Base-by-base conservation (phyloP, 2,329 filamentous ascomycete genomes). In the Rachicladosporium sp. region DNA sequence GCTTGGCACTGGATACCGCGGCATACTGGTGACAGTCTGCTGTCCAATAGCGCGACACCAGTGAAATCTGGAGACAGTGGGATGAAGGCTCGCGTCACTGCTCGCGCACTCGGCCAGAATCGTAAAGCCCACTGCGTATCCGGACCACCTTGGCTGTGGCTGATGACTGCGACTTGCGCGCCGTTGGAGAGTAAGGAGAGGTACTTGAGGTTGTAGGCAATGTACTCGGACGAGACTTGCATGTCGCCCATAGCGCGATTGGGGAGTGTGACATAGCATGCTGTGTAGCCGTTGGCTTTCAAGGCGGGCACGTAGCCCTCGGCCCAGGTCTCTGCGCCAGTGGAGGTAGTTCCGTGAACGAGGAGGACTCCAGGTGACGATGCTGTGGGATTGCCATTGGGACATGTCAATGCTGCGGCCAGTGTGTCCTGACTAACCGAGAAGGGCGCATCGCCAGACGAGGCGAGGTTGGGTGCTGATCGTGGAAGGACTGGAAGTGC, bases 111-210 rank as follows among this genome's bases (percentile, higher is more conserved):
- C 5, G 54, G 54, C 51, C 52, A 57, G 40, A 49, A 56, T 37
- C 50, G 46, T 7, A 57, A 41, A 10, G 54, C 52, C 54, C 54
- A 56, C 41, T 56, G 54, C 9, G 50, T 53, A 37, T 50, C 45
- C 5, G 54, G 54, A 7, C 46, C 48, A 23, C 54, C 54, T 45
- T 57, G 54, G 27, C 47, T 50, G 40, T 57, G 54, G 10, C 43
- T 39, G 12, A 57, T 50, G 3, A 57, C 47, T 2, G 53, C 51
- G 7, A 50, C 47, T 31, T 43, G 41, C 1, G 51, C 41, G 6
- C 51, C 52, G 10, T 46, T 50, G 9, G 53, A 50, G 2, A 57
- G 41, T 3, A 35, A 36, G 4, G 52, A 52, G 33, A 55, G 41
- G 35, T 53, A 49, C 42, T 56, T 53, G 6, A 57, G 37, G 35